phyloP scores from a whole-genome alignment of 805 yeast genomes.

The Komagataella phaffii region DNA sequence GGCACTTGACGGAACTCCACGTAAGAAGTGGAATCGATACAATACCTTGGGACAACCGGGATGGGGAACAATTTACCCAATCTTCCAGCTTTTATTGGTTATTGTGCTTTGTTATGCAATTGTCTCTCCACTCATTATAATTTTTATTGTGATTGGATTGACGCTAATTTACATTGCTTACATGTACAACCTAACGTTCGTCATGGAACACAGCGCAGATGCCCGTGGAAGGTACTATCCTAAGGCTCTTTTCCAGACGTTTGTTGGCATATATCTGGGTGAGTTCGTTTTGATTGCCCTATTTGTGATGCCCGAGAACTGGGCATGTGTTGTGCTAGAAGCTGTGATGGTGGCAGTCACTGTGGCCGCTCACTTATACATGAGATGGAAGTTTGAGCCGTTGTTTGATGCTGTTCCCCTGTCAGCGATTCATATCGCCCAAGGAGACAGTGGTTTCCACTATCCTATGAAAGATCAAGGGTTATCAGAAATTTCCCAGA shows the following conservation, averaged over 20 bases:
- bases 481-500: constrained; percentile 34
- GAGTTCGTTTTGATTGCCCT: constrained; percentile 59
- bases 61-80: constrained; percentile 79
- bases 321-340: constrained; percentile 69
- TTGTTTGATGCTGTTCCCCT: constrained; percentile 59
- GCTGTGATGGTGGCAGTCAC: constrained; percentile 46
- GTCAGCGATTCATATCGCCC: constrained; percentile 38
- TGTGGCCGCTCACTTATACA: constrained; percentile 41
- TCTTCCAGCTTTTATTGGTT: constrained; percentile 59
- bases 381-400: constrained; percentile 47
- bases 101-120: constrained; percentile 66
- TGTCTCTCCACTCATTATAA: constrained; percentile 61
- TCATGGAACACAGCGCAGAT: constrained; percentile 44
- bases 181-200: constrained; percentile 51
- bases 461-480: constrained; percentile 64
- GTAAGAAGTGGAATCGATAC: constrained; percentile 79
- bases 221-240: constrained; percentile 66
- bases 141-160: constrained; percentile 50
- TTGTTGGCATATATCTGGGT: constrained; percentile 58
- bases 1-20: constrained; percentile 75
- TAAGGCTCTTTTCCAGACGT: constrained; percentile 55
- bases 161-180: constrained; percentile 46
- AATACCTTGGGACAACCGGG: constrained; percentile 50
- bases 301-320: constrained; percentile 64
- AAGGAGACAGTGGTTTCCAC: constrained; percentile 18